Percentiles rank a stretch among this genome's conserved stretches.
These are phyloP conservation scores for Antonospora locustae DNA, from an alignment of 371 early-diverging fungal genomes.

Conservation along the genomic window DNA sequence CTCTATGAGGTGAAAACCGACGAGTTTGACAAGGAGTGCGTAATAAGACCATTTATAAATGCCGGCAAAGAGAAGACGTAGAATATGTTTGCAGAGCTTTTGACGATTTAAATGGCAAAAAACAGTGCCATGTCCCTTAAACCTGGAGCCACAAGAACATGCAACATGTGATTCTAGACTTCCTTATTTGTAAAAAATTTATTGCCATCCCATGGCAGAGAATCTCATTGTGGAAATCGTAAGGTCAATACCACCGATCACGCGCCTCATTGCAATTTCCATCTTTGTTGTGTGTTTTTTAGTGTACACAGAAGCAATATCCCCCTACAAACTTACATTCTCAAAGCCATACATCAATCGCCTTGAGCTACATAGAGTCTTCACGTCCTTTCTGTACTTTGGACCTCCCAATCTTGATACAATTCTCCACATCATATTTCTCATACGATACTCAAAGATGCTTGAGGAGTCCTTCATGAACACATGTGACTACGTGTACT, in stretches of 20 bases:
- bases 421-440: conserved; percentile 50
- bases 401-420: conserved; percentile 48
- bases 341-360: conserved; percentile 41
- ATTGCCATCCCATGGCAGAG: conserved; percentile 18
- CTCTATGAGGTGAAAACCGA: conserved; percentile 47
- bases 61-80: conserved; percentile 27
- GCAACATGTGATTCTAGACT: background rate
- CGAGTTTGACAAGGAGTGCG: conserved; percentile 51
- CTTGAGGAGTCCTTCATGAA: conserved; percentile 46
- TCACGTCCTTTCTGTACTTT: conserved; percentile 53
- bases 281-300: conserved; percentile 24
- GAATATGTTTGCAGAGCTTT: too few species aligned
- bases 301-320: conserved; percentile 40
- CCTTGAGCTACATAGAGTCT: conserved; percentile 43
- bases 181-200: too few species aligned
- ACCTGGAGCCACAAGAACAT: conserved; percentile 1
- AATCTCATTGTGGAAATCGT: conserved; percentile 7
- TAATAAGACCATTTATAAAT: conserved; percentile 49
- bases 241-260: conserved; percentile 32
- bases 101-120: too few species aligned
- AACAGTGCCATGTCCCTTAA: background rate
- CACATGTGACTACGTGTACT: conserved; percentile 52
- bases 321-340: conserved; percentile 37
- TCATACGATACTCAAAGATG: conserved; percentile 53
- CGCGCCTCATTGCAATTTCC: conserved; percentile 28